Conservation (phyloP, 1,284 basidiomycete species). For the Cutaneotrichosporon dermatis region DNA sequence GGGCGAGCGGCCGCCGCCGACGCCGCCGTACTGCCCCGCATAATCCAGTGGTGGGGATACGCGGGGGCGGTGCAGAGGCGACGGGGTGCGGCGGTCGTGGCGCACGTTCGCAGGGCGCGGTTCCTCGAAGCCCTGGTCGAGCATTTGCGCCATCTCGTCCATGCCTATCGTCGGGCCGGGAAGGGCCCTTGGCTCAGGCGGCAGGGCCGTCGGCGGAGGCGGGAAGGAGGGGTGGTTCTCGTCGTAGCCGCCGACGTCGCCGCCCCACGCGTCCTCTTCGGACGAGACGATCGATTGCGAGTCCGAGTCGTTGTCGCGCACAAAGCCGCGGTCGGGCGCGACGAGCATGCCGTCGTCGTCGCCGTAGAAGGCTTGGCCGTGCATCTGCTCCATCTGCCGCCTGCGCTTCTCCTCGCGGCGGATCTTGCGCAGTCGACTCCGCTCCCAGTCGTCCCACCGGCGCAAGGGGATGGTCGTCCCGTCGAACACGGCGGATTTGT, state of each 20-base stretch:
- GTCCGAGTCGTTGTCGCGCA: slow-evolving; percentile 44
- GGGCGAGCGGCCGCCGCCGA: neutral
- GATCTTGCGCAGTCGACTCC: slow-evolving; percentile 86
- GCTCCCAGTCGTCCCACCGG: slow-evolving; percentile 99
- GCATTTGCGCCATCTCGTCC: slow-evolving; percentile 78
- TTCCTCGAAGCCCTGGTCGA: slow-evolving; percentile 82
- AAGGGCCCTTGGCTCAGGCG: slow-evolving; percentile 51
- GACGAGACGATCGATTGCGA: slow-evolving; percentile 74
- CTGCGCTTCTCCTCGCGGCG: slow-evolving; percentile 82
- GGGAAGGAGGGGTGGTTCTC: slow-evolving; percentile 72
- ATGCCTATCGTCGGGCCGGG: slow-evolving; percentile 63
- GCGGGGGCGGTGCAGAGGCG: slow-evolving; percentile 25
- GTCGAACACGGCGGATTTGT: slow-evolving; percentile 59
- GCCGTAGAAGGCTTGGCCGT: slow-evolving; percentile 51
- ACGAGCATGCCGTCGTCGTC: slow-evolving; percentile 48
- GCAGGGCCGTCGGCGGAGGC: slow-evolving; percentile 72
- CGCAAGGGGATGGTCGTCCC: slow-evolving; percentile 74
- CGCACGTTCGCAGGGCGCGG: slow-evolving; percentile 26
- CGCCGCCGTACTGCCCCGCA: slow-evolving; percentile 4
- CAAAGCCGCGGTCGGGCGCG: slow-evolving; percentile 29
- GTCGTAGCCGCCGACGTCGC: slow-evolving; percentile 64
- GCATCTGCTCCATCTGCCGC: slow-evolving; percentile 67
- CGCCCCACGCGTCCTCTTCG: slow-evolving; percentile 88
- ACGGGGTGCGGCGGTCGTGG: slow-evolving; percentile 25
- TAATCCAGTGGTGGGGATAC: neutral